phyloP scores from a whole-genome alignment of 2,329 filamentous ascomycete species.

The Epichloe bromicola region DNA sequence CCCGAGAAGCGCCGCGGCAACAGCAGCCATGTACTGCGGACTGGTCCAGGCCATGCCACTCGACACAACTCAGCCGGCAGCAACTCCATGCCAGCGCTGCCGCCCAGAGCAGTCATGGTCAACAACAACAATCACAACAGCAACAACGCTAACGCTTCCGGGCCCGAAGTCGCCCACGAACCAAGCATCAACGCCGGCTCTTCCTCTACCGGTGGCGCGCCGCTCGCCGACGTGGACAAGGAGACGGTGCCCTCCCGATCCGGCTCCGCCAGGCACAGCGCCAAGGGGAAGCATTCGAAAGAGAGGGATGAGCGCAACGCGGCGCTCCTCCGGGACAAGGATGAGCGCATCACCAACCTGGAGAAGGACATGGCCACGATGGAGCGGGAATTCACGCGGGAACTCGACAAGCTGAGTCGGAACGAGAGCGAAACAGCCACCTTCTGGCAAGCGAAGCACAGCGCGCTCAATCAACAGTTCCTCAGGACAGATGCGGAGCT shows the following conservation, averaged over 20 bases:
- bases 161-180: constrained; percentile 14
- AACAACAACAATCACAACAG: constrained; percentile 10
- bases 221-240: constrained; percentile 19
- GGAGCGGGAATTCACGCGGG: constrained; percentile 38
- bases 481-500: constrained; percentile 40
- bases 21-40: constrained; percentile 13
- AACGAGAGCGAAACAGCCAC: constrained; percentile 41
- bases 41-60: constrained; percentile 9
- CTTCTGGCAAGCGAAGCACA: constrained; percentile 46
- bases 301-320: constrained; percentile 1
- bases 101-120: constrained; percentile 18
- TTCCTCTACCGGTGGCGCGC: constrained; percentile 13
- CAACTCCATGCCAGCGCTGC: constrained; percentile 18
- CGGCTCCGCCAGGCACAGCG: constrained; percentile 3
- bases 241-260: constrained; percentile 9
- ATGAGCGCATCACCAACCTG: constrained; percentile 38
- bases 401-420: constrained; percentile 39
- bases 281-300: constrained; percentile 12
- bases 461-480: constrained; percentile 37
- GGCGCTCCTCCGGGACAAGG: constrained; percentile 29
- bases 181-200: constrained; percentile 7
- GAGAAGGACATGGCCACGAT: constrained; percentile 39
- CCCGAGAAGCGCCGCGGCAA: constrained; percentile 32
- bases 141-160: constrained; percentile 9
- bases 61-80: constrained; percentile 12